Percentiles rank a stretch among this genome's conserved stretches.
Conservation (phyloP, 768 basidiomycete genomes). For the Termitomyces sp. region DNA sequence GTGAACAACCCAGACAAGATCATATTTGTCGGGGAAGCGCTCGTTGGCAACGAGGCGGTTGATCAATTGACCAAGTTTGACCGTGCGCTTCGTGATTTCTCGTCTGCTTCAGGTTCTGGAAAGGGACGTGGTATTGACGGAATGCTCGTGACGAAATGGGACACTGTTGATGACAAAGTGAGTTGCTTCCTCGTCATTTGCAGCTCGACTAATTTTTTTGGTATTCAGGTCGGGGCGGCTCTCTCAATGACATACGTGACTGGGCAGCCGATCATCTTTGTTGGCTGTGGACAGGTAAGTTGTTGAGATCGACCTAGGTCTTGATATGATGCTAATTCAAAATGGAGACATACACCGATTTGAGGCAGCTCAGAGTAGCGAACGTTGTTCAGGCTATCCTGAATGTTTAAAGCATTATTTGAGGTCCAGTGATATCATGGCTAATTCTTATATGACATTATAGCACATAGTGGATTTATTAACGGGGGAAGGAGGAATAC, state of each 20-base stretch:
- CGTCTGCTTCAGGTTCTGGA: slow-evolving; percentile 58
- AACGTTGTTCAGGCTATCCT: slow-evolving; percentile 95
- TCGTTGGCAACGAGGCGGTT: slow-evolving; percentile 98
- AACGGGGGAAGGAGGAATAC: not conserved
- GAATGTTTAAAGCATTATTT: slow-evolving; percentile 43
- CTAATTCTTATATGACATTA: not conserved
- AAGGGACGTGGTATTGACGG: slow-evolving; percentile 94
- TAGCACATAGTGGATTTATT: not conserved
- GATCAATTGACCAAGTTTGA: slow-evolving; percentile 98
- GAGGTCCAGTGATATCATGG: not conserved
- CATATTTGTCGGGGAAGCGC: slow-evolving; percentile 95
- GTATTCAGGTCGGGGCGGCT: slow-evolving; percentile 85
- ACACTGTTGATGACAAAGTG: slow-evolving; percentile 96
- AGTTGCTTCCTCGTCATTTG: slow-evolving; percentile 11
- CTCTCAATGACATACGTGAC: slow-evolving; percentile 99
- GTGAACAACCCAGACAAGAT: slow-evolving; percentile 97
- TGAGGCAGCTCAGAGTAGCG: slow-evolving; percentile 82
- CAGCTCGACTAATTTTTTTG: not conserved
- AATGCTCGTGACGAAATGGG: slow-evolving; percentile 98
- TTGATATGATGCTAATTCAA: not conserved
- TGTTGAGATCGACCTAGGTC: not conserved
- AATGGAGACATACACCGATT: slow-evolving; percentile 88
- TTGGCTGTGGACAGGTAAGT: slow-evolving; percentile 90
- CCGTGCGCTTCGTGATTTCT: slow-evolving; percentile 88
- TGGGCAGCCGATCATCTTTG: slow-evolving; percentile 96